Base-by-base conservation (phyloP, 352 stramenopile genomes). In the Phytophthora vignae region DNA sequence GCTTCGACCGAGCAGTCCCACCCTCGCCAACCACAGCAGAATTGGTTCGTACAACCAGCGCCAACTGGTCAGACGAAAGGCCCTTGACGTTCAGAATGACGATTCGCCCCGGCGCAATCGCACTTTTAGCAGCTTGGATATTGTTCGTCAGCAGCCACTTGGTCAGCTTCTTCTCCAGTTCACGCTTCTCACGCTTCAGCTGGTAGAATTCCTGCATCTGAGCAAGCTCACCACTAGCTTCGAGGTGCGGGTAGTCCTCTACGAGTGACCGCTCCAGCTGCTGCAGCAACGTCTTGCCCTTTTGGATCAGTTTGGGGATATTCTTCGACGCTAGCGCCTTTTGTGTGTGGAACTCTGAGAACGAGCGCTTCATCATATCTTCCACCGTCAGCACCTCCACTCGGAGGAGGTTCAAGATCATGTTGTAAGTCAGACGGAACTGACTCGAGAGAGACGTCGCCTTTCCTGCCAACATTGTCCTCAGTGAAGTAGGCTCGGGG, bases 381-480 rank as follows among this genome's bases (percentile, higher is more conserved):
- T 97, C 90, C 33, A 98, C 86, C 2, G 82, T 97, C 44, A 98
- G 69, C 15, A 94, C 90, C 50, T 96, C 90, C 46, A 96, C 90
- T 42, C 97, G 93, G 27, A 99, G 79, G 14, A 99, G 75, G 77
- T 98, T 99, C 61, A 99, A 80, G 64, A 99, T 98, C 97, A 99
- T 99, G 61, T 98, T 98, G 80, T 99, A 99, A n/a, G 96, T 99
- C 60, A 99, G 77, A 8, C 98, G 88, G 83, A 99, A 99, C 81
- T 99, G 96, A 63, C 94, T 99, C 55, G 92, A 91, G 5, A 99
- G 85, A 55, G 95, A 95, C 12, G 96, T 99, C 6, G 97, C 95
- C 53, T 94, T 95, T 25, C 98, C 98, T 22, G 96, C 98, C 25
- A 99, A 79, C 91, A 99, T 99, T 29, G 92, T 96, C 69, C 93